Evolutionary conservation across 2,329 filamentous ascomycete species (phyloP).

Genomic region (Ambrosiella beaveri): DNA sequence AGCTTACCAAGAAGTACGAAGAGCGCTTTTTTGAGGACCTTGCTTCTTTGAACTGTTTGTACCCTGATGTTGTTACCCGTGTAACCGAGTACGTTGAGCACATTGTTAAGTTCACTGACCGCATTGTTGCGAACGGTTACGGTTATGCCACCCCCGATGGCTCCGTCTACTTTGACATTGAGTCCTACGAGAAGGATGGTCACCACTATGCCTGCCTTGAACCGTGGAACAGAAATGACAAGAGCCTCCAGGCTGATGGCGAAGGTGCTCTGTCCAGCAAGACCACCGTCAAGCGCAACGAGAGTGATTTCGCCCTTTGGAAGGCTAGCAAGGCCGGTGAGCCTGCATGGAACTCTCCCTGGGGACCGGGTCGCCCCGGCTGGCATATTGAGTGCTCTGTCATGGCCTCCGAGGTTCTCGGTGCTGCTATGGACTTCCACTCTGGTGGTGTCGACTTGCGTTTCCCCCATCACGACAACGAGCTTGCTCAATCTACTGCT

Average conservation of each 20-base stretch:
- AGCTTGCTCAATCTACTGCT: slow-evolving; percentile 79
- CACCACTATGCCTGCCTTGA: slow-evolving; percentile 74
- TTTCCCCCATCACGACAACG: slow-evolving; percentile 81
- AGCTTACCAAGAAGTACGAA: slow-evolving; percentile 73
- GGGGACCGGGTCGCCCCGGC: slow-evolving; percentile 75
- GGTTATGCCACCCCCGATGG: slow-evolving; percentile 60
- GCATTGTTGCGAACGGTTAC: slow-evolving; percentile 69
- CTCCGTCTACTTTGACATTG: slow-evolving; percentile 88
- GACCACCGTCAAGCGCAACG: slow-evolving; percentile 49
- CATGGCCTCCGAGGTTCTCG: slow-evolving; percentile 83
- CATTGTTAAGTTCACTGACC: slow-evolving; percentile 71
- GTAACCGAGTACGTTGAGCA: slow-evolving; percentile 87
- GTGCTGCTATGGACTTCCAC: slow-evolving; percentile 76
- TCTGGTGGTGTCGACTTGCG: slow-evolving; percentile 82
- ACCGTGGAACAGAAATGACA: slow-evolving; percentile 71
- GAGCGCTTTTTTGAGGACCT: slow-evolving; percentile 79
- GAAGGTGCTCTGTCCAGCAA: slow-evolving; percentile 62
- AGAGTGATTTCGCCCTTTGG: slow-evolving; percentile 83
- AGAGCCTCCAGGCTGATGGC: slow-evolving; percentile 69
- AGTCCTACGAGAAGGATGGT: slow-evolving; percentile 65
- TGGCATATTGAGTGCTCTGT: slow-evolving; percentile 98
- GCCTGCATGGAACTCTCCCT: slow-evolving; percentile 74
- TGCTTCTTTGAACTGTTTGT: slow-evolving; percentile 66
- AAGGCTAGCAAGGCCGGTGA: slow-evolving; percentile 85
- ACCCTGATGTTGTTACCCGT: slow-evolving; percentile 65